These are phyloP conservation scores for Saccharomyces hybrid DNA, from an alignment of 1,139 yeast genomes.

Conservation along the genomic window DNA sequence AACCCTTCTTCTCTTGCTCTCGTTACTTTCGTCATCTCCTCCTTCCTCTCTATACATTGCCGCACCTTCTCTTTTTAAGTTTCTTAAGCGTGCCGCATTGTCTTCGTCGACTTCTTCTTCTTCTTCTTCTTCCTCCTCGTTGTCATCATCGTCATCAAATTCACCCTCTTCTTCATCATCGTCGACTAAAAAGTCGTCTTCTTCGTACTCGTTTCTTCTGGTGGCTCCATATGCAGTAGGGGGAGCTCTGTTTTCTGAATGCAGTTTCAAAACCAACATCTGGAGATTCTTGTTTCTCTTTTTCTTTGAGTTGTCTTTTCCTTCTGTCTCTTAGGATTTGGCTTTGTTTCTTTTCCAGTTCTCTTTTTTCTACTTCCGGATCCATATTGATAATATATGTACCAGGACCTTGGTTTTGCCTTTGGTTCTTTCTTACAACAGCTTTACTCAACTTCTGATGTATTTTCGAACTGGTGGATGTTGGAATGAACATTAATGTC, in stretches of 20 bases:
- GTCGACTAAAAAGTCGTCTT: slow-evolving; percentile 37
- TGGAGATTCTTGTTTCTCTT: slow-evolving; percentile 40
- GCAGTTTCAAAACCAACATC: slow-evolving; percentile 19
- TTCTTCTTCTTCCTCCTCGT: slow-evolving; percentile 39
- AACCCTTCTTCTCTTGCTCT: slow-evolving; percentile 40
- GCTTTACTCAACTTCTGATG: slow-evolving; percentile 76
- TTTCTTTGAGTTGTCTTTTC: slow-evolving; percentile 52
- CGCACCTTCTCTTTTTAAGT: slow-evolving; percentile 52
- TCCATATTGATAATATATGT: slow-evolving; percentile 76
- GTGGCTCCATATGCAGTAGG: slow-evolving; percentile 21
- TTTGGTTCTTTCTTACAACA: slow-evolving; percentile 57
- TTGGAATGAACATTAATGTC: slow-evolving; percentile 71
- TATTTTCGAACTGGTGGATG: slow-evolving; percentile 75
- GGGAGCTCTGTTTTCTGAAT: slow-evolving; percentile 7
- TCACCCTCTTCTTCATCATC: slow-evolving; percentile 46
- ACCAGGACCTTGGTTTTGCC: slow-evolving; percentile 45
- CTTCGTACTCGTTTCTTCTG: slow-evolving; percentile 38
- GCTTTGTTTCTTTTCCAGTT: slow-evolving; percentile 72
- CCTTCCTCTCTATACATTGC: slow-evolving; percentile 37
- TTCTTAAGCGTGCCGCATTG: slow-evolving; percentile 57
- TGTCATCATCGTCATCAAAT: slow-evolving; percentile 48
- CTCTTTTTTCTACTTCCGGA: slow-evolving; percentile 77
- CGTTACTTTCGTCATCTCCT: slow-evolving; percentile 30
- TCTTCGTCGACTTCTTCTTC: slow-evolving; percentile 46
- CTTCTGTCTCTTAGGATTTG: slow-evolving; percentile 63